These are phyloP conservation scores for Candida nonsorbophila DNA, from an alignment of 805 yeast genomes.

Conservation along the genomic window DNA sequence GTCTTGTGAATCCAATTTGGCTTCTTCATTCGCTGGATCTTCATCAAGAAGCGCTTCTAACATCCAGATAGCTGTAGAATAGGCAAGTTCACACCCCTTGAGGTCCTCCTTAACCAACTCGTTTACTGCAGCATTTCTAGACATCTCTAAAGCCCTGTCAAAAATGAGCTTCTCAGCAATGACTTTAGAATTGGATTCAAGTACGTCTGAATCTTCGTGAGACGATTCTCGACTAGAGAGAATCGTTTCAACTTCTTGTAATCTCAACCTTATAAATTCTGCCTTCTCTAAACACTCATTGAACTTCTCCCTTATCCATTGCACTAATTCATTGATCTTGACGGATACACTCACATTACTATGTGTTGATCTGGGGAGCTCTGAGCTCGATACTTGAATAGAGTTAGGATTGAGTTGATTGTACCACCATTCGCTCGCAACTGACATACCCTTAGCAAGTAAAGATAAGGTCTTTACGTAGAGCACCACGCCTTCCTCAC, in stretches of 20 bases:
- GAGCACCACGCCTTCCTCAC: slow-evolving; percentile 82
- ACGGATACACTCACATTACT: slow-evolving; percentile 18
- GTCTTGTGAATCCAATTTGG: slow-evolving; percentile 66
- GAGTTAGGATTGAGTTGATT: slow-evolving; percentile 15
- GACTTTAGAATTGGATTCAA: slow-evolving; percentile 18
- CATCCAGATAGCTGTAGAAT: slow-evolving; percentile 95
- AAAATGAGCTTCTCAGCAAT: slow-evolving; percentile 83
- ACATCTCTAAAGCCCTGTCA: slow-evolving; percentile 90
- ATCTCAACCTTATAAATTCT: slow-evolving; percentile 61
- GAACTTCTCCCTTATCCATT: slow-evolving; percentile 86
- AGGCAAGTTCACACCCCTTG: slow-evolving; percentile 77
- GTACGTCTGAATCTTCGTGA: slow-evolving; percentile 1
- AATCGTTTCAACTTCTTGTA: slow-evolving; percentile 44
- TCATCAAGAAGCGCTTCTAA: slow-evolving; percentile 74
- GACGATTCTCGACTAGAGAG: slow-evolving; percentile 11
- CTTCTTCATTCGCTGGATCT: slow-evolving; percentile 17
- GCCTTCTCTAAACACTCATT: slow-evolving; percentile 89
- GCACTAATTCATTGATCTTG: slow-evolving; percentile 66
- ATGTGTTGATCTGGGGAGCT: slow-evolving; percentile 5
- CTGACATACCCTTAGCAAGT: slow-evolving; percentile 78
- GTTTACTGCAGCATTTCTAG: slow-evolving; percentile 84
- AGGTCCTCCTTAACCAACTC: slow-evolving; percentile 75
- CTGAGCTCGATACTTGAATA: too few relatives aligned
- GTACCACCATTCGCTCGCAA: slow-evolving; percentile 91
- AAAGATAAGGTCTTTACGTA: slow-evolving; percentile 81